phyloP scores from a whole-genome alignment of 177 flowering plant genomes.

The Vitis hybrid region DNA sequence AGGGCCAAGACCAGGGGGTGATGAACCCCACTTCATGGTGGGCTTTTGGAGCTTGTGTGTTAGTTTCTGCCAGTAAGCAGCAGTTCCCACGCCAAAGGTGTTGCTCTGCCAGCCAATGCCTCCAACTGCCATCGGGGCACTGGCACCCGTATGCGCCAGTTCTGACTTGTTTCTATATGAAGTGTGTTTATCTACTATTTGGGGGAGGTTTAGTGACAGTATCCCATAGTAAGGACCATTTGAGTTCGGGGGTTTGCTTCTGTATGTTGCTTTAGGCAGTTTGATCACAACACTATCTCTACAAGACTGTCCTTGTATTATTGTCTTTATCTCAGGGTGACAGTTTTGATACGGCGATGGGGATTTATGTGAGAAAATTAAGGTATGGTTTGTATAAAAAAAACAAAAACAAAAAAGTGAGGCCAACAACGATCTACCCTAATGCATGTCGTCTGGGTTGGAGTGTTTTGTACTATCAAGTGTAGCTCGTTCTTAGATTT shows the following conservation, averaged over 20 bases:
- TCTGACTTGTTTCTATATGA: constrained; percentile 45
- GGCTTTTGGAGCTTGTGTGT: constrained; percentile 25
- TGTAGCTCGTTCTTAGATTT: constrained; percentile 2
- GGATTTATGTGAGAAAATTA: constrained; percentile 3
- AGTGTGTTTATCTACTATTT: constrained; percentile 39
- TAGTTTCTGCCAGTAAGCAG: constrained; percentile 23
- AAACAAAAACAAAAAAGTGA: not conserved
- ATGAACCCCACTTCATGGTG: constrained; percentile 2
- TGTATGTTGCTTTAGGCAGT: constrained; percentile 18
- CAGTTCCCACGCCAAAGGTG: constrained; percentile 18
- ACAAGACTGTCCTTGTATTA: constrained; percentile 4
- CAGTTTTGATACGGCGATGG: constrained; percentile 21
- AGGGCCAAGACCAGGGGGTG: constrained; percentile 96
- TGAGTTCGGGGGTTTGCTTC: constrained; percentile 16
- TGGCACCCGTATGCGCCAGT: constrained; percentile 33
- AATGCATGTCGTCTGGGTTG: constrained; percentile 8
- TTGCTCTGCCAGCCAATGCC: constrained; percentile 33
- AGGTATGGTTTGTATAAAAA: constrained; percentile 15
- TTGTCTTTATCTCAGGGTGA: constrained; percentile 15
- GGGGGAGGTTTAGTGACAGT: constrained; percentile 23
- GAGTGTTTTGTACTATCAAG: not conserved
- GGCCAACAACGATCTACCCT: constrained; percentile 6
- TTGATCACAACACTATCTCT: constrained; percentile 11
- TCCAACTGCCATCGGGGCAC: constrained; percentile 47
- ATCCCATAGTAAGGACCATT: constrained; percentile 6